Conservation (phyloP, 257 asterid species). For the Eustoma russellianum region DNA sequence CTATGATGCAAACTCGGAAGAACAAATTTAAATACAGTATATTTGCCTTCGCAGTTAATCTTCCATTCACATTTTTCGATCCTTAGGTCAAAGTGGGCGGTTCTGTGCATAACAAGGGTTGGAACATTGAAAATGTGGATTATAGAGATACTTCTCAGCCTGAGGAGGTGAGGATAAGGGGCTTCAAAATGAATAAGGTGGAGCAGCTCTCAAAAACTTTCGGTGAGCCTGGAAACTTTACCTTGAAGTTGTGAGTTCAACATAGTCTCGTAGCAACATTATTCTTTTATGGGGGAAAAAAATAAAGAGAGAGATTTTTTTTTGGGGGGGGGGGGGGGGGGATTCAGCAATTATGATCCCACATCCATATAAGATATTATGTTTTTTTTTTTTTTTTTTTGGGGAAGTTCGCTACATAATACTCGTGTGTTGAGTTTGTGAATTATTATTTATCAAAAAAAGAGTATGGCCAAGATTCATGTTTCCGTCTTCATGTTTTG, state of each 20-base stretch:
- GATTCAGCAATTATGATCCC: too few relatives aligned
- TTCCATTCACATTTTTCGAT: neutral
- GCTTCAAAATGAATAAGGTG: conserved; percentile 57
- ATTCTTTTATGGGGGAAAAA: too few relatives aligned
- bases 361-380: too few relatives aligned
- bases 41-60: neutral
- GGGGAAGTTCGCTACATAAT: too few relatives aligned
- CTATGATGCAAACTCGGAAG: neutral
- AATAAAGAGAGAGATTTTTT: fast-evolving
- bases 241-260: conserved; percentile 29
- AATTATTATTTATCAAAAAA: too few relatives aligned
- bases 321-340: too few relatives aligned
- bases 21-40: neutral
- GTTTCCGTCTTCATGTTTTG: too few relatives aligned
- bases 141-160: conserved; percentile 51
- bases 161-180: conserved; percentile 90
- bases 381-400: too few relatives aligned
- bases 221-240: conserved; percentile 52
- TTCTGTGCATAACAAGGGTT: conserved; percentile 60
- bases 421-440: too few relatives aligned
- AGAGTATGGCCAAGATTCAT: too few relatives aligned
- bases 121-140: conserved; percentile 71
- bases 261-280: too few relatives aligned
- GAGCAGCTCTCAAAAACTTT: conserved; percentile 62
- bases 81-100: conserved; percentile 72